A percentile compares a stretch with the other conserved stretches of the same genome.
These are phyloP conservation scores for Globisporangium apiculatum DNA, from an alignment of 352 stramenopile genomes.

Conservation along the genomic window DNA sequence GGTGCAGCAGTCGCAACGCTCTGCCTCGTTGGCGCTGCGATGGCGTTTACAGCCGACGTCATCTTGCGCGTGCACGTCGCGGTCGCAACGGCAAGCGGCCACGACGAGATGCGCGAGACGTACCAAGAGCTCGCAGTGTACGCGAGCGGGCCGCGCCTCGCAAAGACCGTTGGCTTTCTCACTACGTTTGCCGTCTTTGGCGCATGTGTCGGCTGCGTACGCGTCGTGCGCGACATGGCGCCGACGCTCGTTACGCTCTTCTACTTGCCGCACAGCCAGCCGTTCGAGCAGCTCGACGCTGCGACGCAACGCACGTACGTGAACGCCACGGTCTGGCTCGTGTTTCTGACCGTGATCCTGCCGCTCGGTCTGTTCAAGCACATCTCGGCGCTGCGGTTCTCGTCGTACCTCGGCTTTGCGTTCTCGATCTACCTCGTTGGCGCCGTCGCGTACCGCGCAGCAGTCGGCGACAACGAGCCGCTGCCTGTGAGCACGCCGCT, in stretches of 20 bases:
- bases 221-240: conserved; percentile 59
- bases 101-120: conserved; percentile 36
- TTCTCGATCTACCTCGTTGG: conserved; percentile 59
- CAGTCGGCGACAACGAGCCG: not conserved
- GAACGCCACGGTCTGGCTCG: conserved; percentile 27
- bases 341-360: conserved; percentile 50
- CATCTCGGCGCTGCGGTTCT: conserved; percentile 54
- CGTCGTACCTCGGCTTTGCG: conserved; percentile 62
- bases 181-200: conserved; percentile 66
- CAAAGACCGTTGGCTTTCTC: conserved; percentile 56
- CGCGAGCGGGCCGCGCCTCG: conserved; percentile 38
- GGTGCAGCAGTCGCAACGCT: conserved; percentile 35
- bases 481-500: not conserved
- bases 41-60: conserved; percentile 50
- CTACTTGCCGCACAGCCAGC: not conserved
- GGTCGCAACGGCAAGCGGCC: conserved; percentile 40
- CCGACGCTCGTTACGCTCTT: conserved; percentile 42
- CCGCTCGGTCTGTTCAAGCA: conserved; percentile 69
- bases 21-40: conserved; percentile 37
- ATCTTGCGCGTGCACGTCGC: conserved; percentile 46
- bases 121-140: conserved; percentile 62
- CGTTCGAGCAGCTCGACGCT: conserved; percentile 17
- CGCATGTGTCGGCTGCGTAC: conserved; percentile 60
- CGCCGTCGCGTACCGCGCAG: conserved; percentile 39
- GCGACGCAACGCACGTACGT: conserved; percentile 31